These are phyloP conservation scores for Acanthamoeba lenticulata DNA, from an alignment of 208 protist species.

Conservation along the genomic window DNA sequence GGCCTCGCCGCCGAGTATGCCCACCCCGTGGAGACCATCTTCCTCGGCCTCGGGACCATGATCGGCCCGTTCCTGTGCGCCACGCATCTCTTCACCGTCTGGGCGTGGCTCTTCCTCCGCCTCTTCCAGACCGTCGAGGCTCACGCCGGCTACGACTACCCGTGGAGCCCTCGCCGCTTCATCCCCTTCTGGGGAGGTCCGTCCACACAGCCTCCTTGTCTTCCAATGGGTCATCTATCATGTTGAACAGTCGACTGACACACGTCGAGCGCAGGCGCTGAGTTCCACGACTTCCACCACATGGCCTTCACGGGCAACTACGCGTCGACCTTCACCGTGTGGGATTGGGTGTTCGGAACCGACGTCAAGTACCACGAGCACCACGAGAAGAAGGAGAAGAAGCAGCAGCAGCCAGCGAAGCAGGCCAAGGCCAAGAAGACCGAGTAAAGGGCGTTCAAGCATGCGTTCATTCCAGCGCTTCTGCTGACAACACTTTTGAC, in stretches of 20 bases:
- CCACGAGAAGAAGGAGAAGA: background rate
- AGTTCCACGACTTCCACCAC: slow-evolving; percentile 82
- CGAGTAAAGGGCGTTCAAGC: too few relatives aligned
- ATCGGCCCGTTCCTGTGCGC: slow-evolving; percentile 75
- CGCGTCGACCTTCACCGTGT: slow-evolving; percentile 76
- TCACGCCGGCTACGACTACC: slow-evolving; percentile 82
- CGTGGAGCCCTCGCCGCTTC: slow-evolving; percentile 67
- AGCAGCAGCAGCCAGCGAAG: background rate
- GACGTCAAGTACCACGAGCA: slow-evolving; percentile 71
- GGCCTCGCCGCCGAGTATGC: slow-evolving; percentile 80
- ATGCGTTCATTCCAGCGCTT: too few relatives aligned
- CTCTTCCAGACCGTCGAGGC: slow-evolving; percentile 77
- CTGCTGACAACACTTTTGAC: too few relatives aligned
- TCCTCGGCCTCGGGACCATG: slow-evolving; percentile 68
- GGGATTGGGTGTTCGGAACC: slow-evolving; percentile 77
- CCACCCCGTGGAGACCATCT: slow-evolving; percentile 71
- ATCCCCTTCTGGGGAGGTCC: slow-evolving; percentile 79
- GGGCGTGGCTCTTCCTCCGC: slow-evolving; percentile 67
- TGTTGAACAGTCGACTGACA: too few relatives aligned
- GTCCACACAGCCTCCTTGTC: background rate
- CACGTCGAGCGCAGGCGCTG: background rate
- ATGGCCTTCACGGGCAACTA: slow-evolving; percentile 78
- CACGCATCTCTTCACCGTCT: slow-evolving; percentile 74
- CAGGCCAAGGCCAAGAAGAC: background rate
- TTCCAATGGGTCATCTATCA: background rate